Evolutionary conservation across 345 rosid genomes (phyloP).

Genomic region (Hirschfeldia incana): DNA sequence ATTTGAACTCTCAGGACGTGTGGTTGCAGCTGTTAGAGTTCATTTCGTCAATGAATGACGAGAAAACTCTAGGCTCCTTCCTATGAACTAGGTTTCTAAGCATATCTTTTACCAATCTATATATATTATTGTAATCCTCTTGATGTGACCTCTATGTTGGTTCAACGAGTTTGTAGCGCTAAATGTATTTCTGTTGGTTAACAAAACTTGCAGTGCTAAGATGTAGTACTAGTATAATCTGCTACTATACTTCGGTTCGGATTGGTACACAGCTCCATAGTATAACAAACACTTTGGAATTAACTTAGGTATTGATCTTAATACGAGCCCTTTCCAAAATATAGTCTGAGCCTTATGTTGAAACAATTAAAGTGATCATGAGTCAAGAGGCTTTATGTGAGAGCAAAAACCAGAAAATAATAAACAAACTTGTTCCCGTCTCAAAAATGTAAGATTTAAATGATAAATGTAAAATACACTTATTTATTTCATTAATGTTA

Average conservation of each 20-base stretch:
- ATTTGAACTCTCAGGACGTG: constrained; percentile 10
- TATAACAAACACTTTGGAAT: not conserved
- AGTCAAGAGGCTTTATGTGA: constrained; percentile 16
- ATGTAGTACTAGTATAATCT: not conserved
- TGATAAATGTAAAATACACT: constrained; percentile 54
- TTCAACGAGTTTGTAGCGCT: not conserved
- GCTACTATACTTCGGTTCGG: not conserved
- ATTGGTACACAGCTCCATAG: not conserved
- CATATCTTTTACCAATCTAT: not conserved
- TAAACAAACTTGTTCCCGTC: constrained; percentile 52
- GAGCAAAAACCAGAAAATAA: constrained; percentile 2
- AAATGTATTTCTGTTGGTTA: not conserved
- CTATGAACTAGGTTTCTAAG: not conserved
- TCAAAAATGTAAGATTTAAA: constrained; percentile 58
- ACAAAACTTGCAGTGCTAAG: not conserved
- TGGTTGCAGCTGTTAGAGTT: constrained; percentile 15
- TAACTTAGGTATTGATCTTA: not conserved
- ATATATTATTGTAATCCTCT: not conserved
- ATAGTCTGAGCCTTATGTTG: constrained; percentile 3
- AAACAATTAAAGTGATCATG: not conserved
- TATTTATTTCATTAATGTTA: not conserved
- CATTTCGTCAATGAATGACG: constrained; percentile 4
- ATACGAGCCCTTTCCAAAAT: not conserved
- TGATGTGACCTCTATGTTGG: not conserved
- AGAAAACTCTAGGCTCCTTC: not conserved